A percentile compares a stretch with the other conserved stretches of the same genome.
Evolutionary conservation across 768 basidiomycete genomes (phyloP).

Genomic region (Leccinum obscurum): DNA sequence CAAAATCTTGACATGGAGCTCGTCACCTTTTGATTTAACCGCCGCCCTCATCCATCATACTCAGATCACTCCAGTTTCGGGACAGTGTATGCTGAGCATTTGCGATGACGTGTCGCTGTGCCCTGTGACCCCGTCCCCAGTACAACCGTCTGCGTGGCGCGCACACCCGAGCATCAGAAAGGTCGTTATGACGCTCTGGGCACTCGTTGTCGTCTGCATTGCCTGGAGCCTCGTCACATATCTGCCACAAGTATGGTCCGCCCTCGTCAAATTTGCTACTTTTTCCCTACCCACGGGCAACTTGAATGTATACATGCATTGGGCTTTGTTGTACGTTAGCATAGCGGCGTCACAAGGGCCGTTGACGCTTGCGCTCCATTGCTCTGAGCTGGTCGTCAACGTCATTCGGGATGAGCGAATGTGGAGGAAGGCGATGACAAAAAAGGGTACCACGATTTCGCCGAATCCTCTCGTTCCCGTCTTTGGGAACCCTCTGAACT

Average conservation of each 20-base stretch:
- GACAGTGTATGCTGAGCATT: conserved; percentile 29
- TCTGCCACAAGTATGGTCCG: too few species aligned
- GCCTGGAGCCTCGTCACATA: conserved; percentile 16
- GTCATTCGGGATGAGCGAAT: conserved; percentile 20
- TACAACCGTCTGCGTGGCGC: conserved; percentile 31
- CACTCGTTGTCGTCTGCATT: conserved; percentile 20
- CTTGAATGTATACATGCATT: conserved; percentile 8
- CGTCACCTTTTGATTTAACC: conserved; percentile 32
- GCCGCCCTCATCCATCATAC: conserved; percentile 32
- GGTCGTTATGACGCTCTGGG: conserved; percentile 25
- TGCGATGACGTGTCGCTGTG: conserved; percentile 4
- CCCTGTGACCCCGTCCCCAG: conserved; percentile 13
- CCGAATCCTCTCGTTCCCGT: conserved; percentile 23
- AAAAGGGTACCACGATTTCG: conserved; percentile 14
- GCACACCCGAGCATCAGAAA: conserved; percentile 24
- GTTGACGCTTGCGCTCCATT: conserved; percentile 30
- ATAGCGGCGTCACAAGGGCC: conserved; percentile 28
- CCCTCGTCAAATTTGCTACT: too few species aligned
- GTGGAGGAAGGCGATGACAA: conserved; percentile 19
- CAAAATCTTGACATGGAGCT: conserved; percentile 33
- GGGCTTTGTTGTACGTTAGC: conserved; percentile 27
- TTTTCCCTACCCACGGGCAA: too few species aligned
- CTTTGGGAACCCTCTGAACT: conserved; percentile 19
- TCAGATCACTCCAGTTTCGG: conserved; percentile 20
- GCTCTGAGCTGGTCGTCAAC: conserved; percentile 29